Evolutionary conservation across 2,329 filamentous ascomycete species (phyloP), one percentile per base, ranked within the genome.

Genomic region (Colletotrichum nymphaeae): DNA sequence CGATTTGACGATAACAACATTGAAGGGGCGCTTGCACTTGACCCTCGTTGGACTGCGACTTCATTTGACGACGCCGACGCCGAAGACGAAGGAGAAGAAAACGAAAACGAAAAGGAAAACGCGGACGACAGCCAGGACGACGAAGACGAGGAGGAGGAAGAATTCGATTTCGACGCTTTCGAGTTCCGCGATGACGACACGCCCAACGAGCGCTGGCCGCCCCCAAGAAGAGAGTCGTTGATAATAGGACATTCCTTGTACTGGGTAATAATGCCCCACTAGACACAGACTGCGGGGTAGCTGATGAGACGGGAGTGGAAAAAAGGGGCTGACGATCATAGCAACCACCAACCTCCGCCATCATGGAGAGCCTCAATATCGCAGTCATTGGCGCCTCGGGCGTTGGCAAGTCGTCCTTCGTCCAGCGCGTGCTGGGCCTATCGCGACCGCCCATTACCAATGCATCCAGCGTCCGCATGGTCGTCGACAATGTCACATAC

Each of bases 401-500:
- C 73, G 91, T 92, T 60, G 92, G 92, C 76, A 93, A 93, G 81
- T 92, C 91, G 63, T 88, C 90, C 59, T 92, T 93, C 78, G 90
- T 93, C 78, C 91, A 93, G 81, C 88, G 87, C 58, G 89, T 90
- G 67, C 84, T 92, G 75, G 88, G 89, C 67, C 82, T 92, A 26
- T 81, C 87, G 52, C 83, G 87, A 24, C 84, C 87, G 11, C 88
- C 90, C 37, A 86, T 85, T 63, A 84, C 86, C 26, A 88, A 88
- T 79, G 84, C 88, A 68, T 90, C 89, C 49, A 89, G 85, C 75
- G 84, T 89, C 68, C 89, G 88, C 75, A 87, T 91, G 78, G 83
- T 87, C 55, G 84, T 93, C 74, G 91, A 93, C 73, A 88, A 88
- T 78, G 81, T 87, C 60, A 85, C 86, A 52, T 89, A 91, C 77